Conservation (phyloP, 768 basidiomycete genomes). For the Pisolithus sp. region DNA sequence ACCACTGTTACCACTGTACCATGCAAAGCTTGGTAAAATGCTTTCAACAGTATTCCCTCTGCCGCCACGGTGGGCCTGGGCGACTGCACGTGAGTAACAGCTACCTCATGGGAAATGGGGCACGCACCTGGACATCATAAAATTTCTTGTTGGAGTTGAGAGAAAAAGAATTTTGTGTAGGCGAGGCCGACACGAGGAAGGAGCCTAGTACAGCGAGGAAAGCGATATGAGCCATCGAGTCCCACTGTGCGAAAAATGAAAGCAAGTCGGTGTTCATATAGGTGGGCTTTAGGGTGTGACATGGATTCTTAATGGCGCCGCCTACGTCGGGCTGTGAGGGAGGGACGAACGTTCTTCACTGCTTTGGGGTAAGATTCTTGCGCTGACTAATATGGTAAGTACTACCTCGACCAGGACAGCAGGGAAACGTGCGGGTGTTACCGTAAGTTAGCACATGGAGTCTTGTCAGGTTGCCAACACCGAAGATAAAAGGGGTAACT, state of each 20-base stretch:
- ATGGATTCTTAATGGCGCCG: no score
- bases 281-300: not conserved
- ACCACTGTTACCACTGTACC: slow-evolving; percentile 35
- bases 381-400: not conserved
- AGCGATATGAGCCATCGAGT: not conserved
- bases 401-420: not conserved
- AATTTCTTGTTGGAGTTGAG: slow-evolving; percentile 18
- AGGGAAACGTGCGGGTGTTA: not conserved
- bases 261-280: not conserved
- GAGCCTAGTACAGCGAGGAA: slow-evolving; percentile 1
- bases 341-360: not conserved
- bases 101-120: not conserved
- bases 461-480: no score
- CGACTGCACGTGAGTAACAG: slow-evolving; percentile 6
- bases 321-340: not conserved
- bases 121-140: slow-evolving; percentile 47
- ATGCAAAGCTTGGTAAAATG: slow-evolving; percentile 69
- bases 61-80: slow-evolving; percentile 68
- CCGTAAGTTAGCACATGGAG: not conserved
- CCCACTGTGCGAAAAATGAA: not conserved
- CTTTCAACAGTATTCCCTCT: slow-evolving; percentile 72
- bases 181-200: slow-evolving; percentile 19
- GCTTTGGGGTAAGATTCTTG: not conserved
- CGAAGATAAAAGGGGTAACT: not conserved
- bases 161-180: slow-evolving; percentile 21